Evolutionary conservation across 768 basidiomycete species (phyloP).

Genomic region (Tulasnella sp.): DNA sequence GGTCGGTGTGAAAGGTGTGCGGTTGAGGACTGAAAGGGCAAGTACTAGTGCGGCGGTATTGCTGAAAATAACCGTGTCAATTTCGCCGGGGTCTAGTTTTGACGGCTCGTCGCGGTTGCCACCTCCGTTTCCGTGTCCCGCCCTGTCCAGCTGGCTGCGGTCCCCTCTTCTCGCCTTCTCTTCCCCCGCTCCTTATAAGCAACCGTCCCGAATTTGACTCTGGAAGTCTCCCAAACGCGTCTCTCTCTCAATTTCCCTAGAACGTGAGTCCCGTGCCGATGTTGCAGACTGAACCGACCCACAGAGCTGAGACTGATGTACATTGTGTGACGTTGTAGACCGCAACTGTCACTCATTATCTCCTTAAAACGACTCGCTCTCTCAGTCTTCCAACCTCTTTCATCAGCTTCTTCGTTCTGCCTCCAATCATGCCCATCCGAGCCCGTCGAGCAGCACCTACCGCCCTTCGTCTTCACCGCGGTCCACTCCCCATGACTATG

Average conservation of each 20-base stretch:
- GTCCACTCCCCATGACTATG: not conserved
- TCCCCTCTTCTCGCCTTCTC: not conserved
- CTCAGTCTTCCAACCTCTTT: not conserved
- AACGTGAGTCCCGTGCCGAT: not conserved
- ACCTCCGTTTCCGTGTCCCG: not conserved
- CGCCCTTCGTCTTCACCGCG: conserved; percentile 7
- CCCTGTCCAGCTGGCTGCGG: not conserved
- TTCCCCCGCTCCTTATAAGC: not conserved
- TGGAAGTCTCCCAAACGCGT: not conserved
- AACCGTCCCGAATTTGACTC: not conserved
- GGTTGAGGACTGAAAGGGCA: not conserved
- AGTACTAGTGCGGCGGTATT: not conserved
- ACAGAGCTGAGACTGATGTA: not conserved
- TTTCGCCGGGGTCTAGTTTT: not conserved
- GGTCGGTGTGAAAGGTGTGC: not conserved
- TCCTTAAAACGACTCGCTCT: not conserved
- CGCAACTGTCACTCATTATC: not conserved
- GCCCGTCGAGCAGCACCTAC: conserved; percentile 8
- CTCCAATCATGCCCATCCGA: not conserved
- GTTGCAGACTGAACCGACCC: not conserved
- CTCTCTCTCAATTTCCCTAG: not conserved
- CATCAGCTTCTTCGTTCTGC: not conserved
- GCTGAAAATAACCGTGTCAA: not conserved
- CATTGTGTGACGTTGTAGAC: not conserved
- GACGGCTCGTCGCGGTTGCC: not conserved